Percentiles rank a stretch among this genome's conserved stretches.
Evolutionary conservation across 1,284 basidiomycete genomes (phyloP).

Genomic region (Austroboletus olivaceoglutinosus): DNA sequence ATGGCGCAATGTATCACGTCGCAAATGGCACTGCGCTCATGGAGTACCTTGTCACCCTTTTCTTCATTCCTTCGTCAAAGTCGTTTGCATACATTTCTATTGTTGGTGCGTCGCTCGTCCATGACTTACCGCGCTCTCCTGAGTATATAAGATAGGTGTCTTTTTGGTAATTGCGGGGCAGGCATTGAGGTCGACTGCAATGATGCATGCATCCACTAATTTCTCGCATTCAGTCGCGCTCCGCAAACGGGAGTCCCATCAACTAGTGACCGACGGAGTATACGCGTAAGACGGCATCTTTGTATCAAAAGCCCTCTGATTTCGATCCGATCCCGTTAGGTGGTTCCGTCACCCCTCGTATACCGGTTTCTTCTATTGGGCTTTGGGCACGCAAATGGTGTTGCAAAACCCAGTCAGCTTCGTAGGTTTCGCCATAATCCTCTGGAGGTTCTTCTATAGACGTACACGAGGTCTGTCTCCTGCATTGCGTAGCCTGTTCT

Average conservation of each 20-base stretch:
- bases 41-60: constrained; percentile 78
- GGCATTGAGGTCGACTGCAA: constrained; percentile 79
- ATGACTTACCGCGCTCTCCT: neutral
- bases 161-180: constrained; percentile 71
- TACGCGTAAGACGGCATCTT: constrained; percentile 63
- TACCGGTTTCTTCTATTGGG: constrained; percentile 98
- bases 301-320: neutral
- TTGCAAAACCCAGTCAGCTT: constrained; percentile 85
- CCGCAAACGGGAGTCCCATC: constrained; percentile 70
- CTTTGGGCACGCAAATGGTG: constrained; percentile 90
- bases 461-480: constrained; percentile 73
- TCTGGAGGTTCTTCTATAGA: constrained; percentile 85
- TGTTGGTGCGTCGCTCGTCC: constrained; percentile 47
- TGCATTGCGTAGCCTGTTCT: neutral
- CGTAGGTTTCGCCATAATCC: constrained; percentile 55
- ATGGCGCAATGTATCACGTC: constrained; percentile 81
- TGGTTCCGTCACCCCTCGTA: constrained; percentile 96
- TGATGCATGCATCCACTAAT: constrained; percentile 93
- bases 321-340: constrained; percentile 38
- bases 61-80: constrained; percentile 64
- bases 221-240: constrained; percentile 89
- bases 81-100: constrained; percentile 50
- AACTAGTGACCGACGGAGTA: constrained; percentile 83
- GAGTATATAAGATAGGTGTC: constrained; percentile 49
- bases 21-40: constrained; percentile 78